These are phyloP conservation scores for Mortierella sp. DNA, from an alignment of 371 early-diverging fungal genomes.

Conservation along the genomic window DNA sequence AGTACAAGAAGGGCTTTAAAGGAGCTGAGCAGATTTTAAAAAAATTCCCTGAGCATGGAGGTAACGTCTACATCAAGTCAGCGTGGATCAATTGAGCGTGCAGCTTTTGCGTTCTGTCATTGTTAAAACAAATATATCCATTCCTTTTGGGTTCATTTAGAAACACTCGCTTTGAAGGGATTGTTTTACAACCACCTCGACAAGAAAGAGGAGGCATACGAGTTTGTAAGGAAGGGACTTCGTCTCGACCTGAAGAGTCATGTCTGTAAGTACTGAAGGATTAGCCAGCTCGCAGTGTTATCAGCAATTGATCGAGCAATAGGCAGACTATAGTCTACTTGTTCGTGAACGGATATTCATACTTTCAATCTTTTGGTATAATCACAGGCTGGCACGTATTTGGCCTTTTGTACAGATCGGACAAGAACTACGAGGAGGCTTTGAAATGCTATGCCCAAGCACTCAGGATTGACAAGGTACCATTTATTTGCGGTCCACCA, in stretches of 20 bases:
- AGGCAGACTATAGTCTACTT: no score
- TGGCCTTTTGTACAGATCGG: slow-evolving; percentile 91
- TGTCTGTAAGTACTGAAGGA: slow-evolving; percentile 74
- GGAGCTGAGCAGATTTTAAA: slow-evolving; percentile 91
- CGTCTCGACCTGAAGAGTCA: slow-evolving; percentile 84
- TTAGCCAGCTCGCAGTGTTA: not conserved
- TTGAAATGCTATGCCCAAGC: slow-evolving; percentile 93
- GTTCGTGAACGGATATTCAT: not conserved
- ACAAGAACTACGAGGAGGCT: slow-evolving; percentile 95
- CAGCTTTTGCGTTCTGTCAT: not conserved
- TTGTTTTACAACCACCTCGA: slow-evolving; percentile 90
- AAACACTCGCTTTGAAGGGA: slow-evolving; percentile 96
- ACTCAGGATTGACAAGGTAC: slow-evolving; percentile 87
- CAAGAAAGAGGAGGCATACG: slow-evolving; percentile 93
- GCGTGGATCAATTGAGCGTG: not conserved
- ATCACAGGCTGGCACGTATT: slow-evolving; percentile 95
- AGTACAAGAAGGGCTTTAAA: slow-evolving; percentile 96
- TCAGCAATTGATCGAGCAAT: not conserved
- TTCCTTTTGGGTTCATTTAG: slow-evolving; percentile 57
- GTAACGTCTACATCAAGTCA: slow-evolving; percentile 56
- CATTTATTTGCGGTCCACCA: not conserved
- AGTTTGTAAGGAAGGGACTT: slow-evolving; percentile 89
- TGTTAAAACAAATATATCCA: no score
- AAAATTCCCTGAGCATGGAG: slow-evolving; percentile 95
- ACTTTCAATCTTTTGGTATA: not conserved